Base-by-base conservation (phyloP, 78 protist genomes). In the Creolimax fragrantissima region DNA sequence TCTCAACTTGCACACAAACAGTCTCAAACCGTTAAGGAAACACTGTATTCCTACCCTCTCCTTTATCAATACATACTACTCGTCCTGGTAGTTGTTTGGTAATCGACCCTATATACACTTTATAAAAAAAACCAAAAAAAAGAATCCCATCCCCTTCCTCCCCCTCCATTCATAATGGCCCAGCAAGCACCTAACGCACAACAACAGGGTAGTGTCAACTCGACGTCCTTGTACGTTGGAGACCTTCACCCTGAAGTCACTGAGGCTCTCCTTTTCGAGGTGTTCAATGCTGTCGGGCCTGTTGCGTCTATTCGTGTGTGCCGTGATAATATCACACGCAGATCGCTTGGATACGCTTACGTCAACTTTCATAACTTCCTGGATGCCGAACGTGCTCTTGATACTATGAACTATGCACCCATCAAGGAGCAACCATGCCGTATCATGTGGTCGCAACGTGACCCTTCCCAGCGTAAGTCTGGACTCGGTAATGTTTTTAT, bases 371-470 rank as follows among this genome's bases (percentile, higher is more conserved):
- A 95, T 94, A 36, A 35, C 74, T 85, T 90, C 7, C 95, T 3
- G 36, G 90, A 35, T 35, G 99, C 99, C 43, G 99, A 97, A 90
- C 94, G 97, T 41, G 99, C 99, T 3, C 45, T 99, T 47, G 99
- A 98, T 81, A 96, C 97, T 17, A 42, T 98, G 90, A 98, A 98
- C 96, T 96, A 95, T 97, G 81, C 96, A 3, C 42, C 37, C 74
- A 94, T 99, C 92, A 47, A 93, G 89, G 98, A 95, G 89, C 88
- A 90, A 83, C 96, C 97, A 7, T 94, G 96, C 95, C 98, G 99
- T 83, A 94, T 99, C 94, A 98, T 98, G 99, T 98, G 98, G 99
- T 92, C 95, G 43, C 97, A 96, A 84, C 96, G 99, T 67, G 99
- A 99, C 91, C 99, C 99, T 90, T 32, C 96, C 88, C 85, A 92